A percentile compares a stretch with the other conserved stretches of the same genome.
Evolutionary conservation across 257 asterid genomes (phyloP).

Genomic region (Jaltomata sinuosa): DNA sequence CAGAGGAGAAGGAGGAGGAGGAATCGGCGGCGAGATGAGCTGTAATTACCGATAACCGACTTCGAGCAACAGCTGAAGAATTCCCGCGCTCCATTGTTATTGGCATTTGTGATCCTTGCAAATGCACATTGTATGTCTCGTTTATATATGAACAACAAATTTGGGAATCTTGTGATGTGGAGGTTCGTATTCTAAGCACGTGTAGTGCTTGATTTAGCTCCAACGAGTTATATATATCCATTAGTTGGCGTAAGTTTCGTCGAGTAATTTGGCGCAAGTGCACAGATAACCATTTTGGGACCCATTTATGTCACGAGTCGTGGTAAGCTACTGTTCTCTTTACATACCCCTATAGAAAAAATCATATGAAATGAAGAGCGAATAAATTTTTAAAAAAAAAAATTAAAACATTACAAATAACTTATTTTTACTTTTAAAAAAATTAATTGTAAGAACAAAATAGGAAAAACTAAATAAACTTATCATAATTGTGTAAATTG

Average conservation of each 20-base stretch:
- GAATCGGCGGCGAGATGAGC: conserved; percentile 55
- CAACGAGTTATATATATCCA: not conserved
- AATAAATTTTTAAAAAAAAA: too few species aligned
- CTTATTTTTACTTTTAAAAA: too few species aligned
- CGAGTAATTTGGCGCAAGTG: not conserved
- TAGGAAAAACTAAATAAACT: too few species aligned
- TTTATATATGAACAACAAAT: not conserved
- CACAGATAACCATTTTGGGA: not conserved
- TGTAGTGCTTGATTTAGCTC: not conserved
- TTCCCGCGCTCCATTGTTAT: conserved; percentile 35
- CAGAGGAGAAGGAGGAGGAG: conserved; percentile 11
- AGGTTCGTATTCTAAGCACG: not conserved
- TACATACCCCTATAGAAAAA: too few species aligned
- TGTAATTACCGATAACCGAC: conserved; percentile 74
- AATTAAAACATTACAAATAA: too few species aligned
- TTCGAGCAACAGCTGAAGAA: conserved; percentile 51
- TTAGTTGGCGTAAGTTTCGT: not conserved
- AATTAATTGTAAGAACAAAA: too few species aligned
- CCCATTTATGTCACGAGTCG: too few species aligned
- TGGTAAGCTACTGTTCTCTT: too few species aligned
- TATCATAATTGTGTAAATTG: too few species aligned
- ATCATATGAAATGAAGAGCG: too few species aligned
- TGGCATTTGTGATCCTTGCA: not conserved
- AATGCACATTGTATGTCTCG: not conserved
- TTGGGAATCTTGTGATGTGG: not conserved